A percentile compares a stretch with the other conserved stretches of the same genome.
phyloP scores from a whole-genome alignment of 352 stramenopile genomes.

The Stramenopiles sp. region DNA sequence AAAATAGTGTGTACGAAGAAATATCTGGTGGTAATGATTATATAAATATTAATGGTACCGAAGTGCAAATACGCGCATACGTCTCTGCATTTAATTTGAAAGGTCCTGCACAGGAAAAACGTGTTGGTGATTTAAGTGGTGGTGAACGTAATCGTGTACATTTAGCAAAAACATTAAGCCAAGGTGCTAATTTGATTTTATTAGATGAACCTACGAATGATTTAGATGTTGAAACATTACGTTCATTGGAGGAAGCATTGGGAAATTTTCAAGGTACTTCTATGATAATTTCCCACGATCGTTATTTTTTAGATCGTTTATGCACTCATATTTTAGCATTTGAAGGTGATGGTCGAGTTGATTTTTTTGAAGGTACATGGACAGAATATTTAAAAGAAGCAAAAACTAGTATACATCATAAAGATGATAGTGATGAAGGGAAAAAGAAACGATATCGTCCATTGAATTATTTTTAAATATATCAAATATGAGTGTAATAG shows the following conservation, averaged over 20 bases:
- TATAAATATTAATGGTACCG: constrained; percentile 72
- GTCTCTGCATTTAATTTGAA: constrained; percentile 58
- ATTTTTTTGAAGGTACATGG: constrained; percentile 62
- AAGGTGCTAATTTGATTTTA: constrained; percentile 80
- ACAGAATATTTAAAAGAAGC: constrained; percentile 31
- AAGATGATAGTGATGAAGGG: background rate
- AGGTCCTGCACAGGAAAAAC: constrained; percentile 75
- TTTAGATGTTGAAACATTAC: constrained; percentile 83
- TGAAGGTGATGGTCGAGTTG: constrained; percentile 38
- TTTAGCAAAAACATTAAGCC: constrained; percentile 82
- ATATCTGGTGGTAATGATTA: constrained; percentile 74
- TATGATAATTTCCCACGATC: background rate
- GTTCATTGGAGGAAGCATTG: constrained; percentile 80
- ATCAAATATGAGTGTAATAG: too few species aligned
- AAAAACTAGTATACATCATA: background rate
- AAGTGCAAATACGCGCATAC: constrained; percentile 66
- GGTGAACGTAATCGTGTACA: constrained; percentile 98
- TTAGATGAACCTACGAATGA: constrained; percentile 88
- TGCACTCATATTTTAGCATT: constrained; percentile 60
- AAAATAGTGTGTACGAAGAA: constrained; percentile 61
- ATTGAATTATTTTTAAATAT: background rate
- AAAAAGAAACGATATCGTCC: background rate
- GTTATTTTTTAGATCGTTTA: constrained; percentile 27
- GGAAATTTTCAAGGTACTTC: background rate
- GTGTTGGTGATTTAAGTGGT: constrained; percentile 87